Conservation (phyloP, 2,329 filamentous ascomycete species). For the Neonectria faginata region DNA sequence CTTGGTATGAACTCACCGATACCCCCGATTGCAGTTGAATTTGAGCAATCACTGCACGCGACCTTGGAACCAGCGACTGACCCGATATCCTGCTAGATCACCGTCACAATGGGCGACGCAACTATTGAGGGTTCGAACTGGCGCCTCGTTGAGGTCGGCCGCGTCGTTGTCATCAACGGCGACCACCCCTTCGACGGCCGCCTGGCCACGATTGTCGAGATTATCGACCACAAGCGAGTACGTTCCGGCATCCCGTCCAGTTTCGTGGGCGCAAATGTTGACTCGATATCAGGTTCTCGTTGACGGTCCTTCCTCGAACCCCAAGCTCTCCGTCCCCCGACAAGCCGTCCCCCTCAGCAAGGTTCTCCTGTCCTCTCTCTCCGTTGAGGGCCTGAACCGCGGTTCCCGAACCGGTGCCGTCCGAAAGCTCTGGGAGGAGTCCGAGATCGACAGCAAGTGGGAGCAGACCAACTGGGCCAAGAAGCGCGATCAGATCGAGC, state of each 20-base stretch:
- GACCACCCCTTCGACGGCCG: slow-evolving; percentile 84
- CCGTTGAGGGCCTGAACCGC: slow-evolving; percentile 87
- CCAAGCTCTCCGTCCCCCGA: slow-evolving; percentile 84
- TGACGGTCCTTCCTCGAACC: slow-evolving; percentile 89
- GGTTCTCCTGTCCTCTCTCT: slow-evolving; percentile 89
- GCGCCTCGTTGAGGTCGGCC: slow-evolving; percentile 98
- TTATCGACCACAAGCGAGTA: slow-evolving; percentile 99
- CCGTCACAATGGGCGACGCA: slow-evolving; percentile 84
- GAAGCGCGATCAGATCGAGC: slow-evolving; percentile 86
- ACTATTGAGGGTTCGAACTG: slow-evolving; percentile 85
- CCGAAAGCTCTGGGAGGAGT: slow-evolving; percentile 90
- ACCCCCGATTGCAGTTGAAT: slow-evolving; percentile 44
- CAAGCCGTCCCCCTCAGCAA: slow-evolving; percentile 86
- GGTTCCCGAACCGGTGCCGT: slow-evolving; percentile 84
- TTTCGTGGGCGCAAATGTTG: slow-evolving; percentile 39
- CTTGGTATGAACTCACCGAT: slow-evolving; percentile 53
- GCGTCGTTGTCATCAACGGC: slow-evolving; percentile 89
- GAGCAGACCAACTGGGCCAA: slow-evolving; percentile 92
- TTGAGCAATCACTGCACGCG: slow-evolving; percentile 42
- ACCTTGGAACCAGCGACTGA: slow-evolving; percentile 50
- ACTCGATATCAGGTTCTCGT: slow-evolving; percentile 80
- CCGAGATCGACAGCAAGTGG: slow-evolving; percentile 94
- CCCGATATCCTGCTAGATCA: slow-evolving; percentile 59
- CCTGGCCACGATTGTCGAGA: slow-evolving; percentile 96
- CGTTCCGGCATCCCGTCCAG: slow-evolving; percentile 58